Percentiles rank a stretch among this genome's conserved stretches.
phyloP scores from a whole-genome alignment of 202 grass and related monocot species.

The Zizania palustris region DNA sequence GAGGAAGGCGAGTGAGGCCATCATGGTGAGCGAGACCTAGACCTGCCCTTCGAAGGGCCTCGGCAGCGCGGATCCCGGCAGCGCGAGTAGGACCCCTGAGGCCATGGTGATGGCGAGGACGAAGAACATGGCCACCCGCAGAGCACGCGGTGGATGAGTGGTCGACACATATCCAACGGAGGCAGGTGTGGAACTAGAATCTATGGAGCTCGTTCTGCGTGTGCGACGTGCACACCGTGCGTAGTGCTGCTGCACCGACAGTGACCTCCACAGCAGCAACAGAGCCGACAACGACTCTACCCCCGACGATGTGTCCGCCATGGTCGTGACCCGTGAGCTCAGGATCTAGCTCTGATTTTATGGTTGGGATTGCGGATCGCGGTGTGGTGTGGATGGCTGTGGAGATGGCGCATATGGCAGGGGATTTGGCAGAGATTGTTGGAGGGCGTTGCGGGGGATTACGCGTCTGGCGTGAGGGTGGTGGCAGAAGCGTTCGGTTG shows the following conservation, averaged over 20 bases:
- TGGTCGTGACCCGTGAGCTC: background rate
- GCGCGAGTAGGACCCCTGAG: background rate
- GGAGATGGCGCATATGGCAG: too few species aligned
- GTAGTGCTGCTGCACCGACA: conserved; percentile 11
- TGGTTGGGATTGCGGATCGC: conserved; percentile 18
- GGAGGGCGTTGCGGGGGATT: too few species aligned
- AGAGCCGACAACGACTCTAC: conserved; percentile 22
- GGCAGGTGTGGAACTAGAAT: conserved; percentile 67
- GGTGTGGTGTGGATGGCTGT: too few species aligned
- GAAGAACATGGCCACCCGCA: conserved; percentile 39
- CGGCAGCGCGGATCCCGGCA: background rate
- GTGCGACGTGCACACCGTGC: conserved; percentile 47
- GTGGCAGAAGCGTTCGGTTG: too few species aligned
- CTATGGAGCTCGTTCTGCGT: conserved; percentile 67
- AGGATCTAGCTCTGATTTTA: too few species aligned
- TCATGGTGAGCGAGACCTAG: conserved; percentile 62
- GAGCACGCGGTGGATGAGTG: conserved; percentile 31
- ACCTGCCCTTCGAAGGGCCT: conserved; percentile 61
- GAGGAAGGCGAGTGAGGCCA: conserved; percentile 56
- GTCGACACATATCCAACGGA: conserved; percentile 74
- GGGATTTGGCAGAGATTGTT: too few species aligned
- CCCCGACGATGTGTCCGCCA: conserved; percentile 17
- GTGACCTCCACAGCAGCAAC: background rate
- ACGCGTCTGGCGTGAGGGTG: too few species aligned
- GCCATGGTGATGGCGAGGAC: conserved; percentile 50